Percentiles rank a stretch among this genome's conserved stretches.
These are phyloP conservation scores for Penicillium alfredii DNA, from an alignment of 495 filamentous ascomycete species.

Conservation along the genomic window DNA sequence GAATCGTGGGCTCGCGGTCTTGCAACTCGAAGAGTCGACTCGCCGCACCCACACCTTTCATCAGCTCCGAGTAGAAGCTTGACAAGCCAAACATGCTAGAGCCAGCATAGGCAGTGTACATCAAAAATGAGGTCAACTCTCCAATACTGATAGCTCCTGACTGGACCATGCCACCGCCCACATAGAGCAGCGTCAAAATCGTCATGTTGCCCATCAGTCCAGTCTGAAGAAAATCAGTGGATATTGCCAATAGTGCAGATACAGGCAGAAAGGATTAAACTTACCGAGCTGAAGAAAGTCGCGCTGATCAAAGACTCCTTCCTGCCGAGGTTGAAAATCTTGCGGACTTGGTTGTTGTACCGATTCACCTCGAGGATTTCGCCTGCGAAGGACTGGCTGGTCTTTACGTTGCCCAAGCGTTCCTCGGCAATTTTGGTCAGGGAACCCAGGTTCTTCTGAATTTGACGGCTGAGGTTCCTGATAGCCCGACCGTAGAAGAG, in stretches of 20 bases:
- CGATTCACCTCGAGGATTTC: slow-evolving; percentile 83
- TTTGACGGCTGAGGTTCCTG: slow-evolving; percentile 78
- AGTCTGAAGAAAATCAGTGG: slow-evolving; percentile 44
- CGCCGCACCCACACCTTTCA: slow-evolving; percentile 97
- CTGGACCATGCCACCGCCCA: slow-evolving; percentile 84
- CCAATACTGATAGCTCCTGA: slow-evolving; percentile 80
- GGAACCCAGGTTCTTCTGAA: slow-evolving; percentile 86
- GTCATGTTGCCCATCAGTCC: slow-evolving; percentile 94
- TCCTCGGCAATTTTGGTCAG: slow-evolving; percentile 97
- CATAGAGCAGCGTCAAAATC: slow-evolving; percentile 83
- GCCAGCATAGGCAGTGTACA: slow-evolving; percentile 94
- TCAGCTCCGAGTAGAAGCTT: slow-evolving; percentile 94
- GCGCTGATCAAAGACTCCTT: slow-evolving; percentile 81
- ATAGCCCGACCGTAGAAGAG: slow-evolving; percentile 86
- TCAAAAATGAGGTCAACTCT: slow-evolving; percentile 93
- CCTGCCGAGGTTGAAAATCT: slow-evolving; percentile 84
- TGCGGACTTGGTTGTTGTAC: slow-evolving; percentile 86
- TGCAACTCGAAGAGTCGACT: slow-evolving; percentile 93
- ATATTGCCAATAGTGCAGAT: neutral
- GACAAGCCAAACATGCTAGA: slow-evolving; percentile 88
- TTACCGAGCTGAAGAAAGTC: slow-evolving; percentile 76
- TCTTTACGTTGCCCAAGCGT: slow-evolving; percentile 88
- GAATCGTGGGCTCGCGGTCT: slow-evolving; percentile 83
- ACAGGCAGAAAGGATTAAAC: slow-evolving; percentile 12
- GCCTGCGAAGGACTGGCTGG: slow-evolving; percentile 89